phyloP scores from a whole-genome alignment of 352 stramenopile genomes.

The Phytopythium boreale region DNA sequence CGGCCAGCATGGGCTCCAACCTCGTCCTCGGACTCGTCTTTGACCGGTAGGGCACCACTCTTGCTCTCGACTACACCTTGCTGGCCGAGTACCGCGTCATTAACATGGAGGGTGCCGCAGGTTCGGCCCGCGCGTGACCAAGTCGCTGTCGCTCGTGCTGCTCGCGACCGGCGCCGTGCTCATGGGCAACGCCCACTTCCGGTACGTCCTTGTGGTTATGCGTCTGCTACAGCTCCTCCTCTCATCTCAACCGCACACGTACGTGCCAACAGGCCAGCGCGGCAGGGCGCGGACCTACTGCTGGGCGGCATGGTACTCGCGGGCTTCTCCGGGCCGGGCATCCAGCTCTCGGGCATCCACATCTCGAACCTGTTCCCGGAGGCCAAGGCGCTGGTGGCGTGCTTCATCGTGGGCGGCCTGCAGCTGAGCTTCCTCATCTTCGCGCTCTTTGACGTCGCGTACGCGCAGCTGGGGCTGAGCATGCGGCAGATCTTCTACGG shows the following conservation, averaged over 20 bases:
- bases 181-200: conserved; percentile 47
- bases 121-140: conserved; percentile 53
- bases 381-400: conserved; percentile 60
- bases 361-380: conserved; percentile 75
- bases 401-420: conserved; percentile 65
- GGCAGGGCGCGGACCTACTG: conserved; percentile 35
- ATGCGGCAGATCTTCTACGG: conserved; percentile 47
- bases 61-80: too few species aligned
- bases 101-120: too few species aligned
- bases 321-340: conserved; percentile 56
- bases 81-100: too few species aligned
- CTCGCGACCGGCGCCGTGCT: conserved; percentile 43
- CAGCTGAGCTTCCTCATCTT: conserved; percentile 78
- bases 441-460: conserved; percentile 54
- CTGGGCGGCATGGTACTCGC: conserved; percentile 62
- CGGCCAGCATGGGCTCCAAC: conserved; percentile 63
- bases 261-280: conserved; percentile 16
- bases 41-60: conserved; percentile 30
- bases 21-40: conserved; percentile 59
- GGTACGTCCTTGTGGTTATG: conserved; percentile 8
- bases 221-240: neutral
- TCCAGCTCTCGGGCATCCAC: conserved; percentile 70
- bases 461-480: conserved; percentile 30
- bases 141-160: conserved; percentile 45
- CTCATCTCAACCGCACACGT: neutral